Evolutionary conservation across 805 yeast genomes (phyloP).

Genomic region (Saccharomycopsis sp.): DNA sequence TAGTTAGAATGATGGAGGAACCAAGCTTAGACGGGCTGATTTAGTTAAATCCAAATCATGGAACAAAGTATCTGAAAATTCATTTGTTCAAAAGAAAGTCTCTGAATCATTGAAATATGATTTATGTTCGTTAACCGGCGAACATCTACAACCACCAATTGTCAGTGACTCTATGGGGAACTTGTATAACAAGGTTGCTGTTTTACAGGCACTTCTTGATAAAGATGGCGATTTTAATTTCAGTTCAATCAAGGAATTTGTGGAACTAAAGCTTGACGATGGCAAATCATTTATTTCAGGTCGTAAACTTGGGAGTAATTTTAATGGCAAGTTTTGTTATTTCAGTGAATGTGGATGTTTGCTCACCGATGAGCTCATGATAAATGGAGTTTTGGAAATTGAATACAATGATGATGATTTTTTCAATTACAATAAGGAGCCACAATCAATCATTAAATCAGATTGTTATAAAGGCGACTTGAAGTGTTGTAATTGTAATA

Average conservation of each 20-base stretch:
- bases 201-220: constrained; percentile 49
- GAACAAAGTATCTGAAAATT: constrained; percentile 13
- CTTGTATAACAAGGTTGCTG: constrained; percentile 55
- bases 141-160: constrained; percentile 41
- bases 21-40: constrained; percentile 19
- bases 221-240: constrained; percentile 7
- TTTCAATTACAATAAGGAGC: constrained; percentile 7
- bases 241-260: constrained; percentile 36
- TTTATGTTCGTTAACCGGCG: constrained; percentile 39
- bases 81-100: constrained; percentile 6
- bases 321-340: constrained; percentile 16
- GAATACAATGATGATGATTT: constrained; percentile 4
- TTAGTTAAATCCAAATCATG: constrained; percentile 9
- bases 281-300: not conserved
- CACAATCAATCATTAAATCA: not conserved
- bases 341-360: constrained; percentile 22
- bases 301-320: not conserved
- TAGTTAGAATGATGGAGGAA: constrained; percentile 21
- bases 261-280: constrained; percentile 28
- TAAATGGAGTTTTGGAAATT: constrained; percentile 7
- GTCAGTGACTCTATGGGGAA: constrained; percentile 66
- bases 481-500: constrained; percentile 15
- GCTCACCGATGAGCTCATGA: constrained; percentile 13
- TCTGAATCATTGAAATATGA: constrained; percentile 7
- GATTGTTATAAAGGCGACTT: not conserved